phyloP scores from a whole-genome alignment of 2,329 filamentous ascomycete genomes.

The Penicillium sp. region DNA sequence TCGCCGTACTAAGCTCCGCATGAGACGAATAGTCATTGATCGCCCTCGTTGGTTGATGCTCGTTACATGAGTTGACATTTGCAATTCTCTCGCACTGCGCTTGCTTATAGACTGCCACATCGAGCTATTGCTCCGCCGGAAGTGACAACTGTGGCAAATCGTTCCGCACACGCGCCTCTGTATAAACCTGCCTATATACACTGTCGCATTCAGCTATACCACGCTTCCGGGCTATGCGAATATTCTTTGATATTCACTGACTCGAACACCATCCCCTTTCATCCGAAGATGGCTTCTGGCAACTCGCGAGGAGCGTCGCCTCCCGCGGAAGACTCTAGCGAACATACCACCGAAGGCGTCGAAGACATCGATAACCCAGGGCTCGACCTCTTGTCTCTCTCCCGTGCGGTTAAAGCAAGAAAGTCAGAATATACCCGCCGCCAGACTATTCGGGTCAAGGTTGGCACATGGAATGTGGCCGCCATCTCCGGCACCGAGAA shows the following conservation, averaged over 20 bases:
- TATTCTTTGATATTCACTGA: not conserved
- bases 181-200: slow-evolving; percentile 4
- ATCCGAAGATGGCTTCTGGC: slow-evolving; percentile 1
- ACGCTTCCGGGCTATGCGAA: not conserved
- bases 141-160: slow-evolving; percentile 7
- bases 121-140: not conserved
- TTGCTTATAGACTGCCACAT: not conserved
- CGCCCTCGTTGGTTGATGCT: slow-evolving; percentile 4
- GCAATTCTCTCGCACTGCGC: not conserved
- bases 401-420: slow-evolving; percentile 65
- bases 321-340: slow-evolving; percentile 13
- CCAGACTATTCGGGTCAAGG: slow-evolving; percentile 75
- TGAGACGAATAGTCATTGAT: slow-evolving; percentile 10
- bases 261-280: not conserved
- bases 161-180: not conserved
- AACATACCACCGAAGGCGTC: slow-evolving; percentile 14
- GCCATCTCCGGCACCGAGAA: slow-evolving; percentile 80
- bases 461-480: slow-evolving; percentile 95
- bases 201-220: not conserved
- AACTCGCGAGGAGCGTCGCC: slow-evolving; percentile 7
- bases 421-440: slow-evolving; percentile 75
- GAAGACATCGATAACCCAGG: slow-evolving; percentile 17
- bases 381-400: slow-evolving; percentile 46
- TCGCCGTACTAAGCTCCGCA: slow-evolving; percentile 11
- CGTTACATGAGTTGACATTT: not conserved